Conservation (phyloP, 352 stramenopile genomes). For the Globisporangium nagaii region DNA sequence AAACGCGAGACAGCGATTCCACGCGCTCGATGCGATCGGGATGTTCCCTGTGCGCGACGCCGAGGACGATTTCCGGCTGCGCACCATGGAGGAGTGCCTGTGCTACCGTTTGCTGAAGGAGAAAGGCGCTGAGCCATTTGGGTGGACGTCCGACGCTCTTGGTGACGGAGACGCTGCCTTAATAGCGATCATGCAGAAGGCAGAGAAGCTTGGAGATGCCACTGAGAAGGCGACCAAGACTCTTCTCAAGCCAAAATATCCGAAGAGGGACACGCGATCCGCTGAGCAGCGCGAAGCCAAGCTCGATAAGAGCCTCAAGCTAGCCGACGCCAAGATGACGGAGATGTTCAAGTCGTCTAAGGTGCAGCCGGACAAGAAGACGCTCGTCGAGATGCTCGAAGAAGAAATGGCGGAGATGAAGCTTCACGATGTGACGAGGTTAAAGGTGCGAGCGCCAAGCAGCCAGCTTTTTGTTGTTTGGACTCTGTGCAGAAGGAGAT, state of each 20-base stretch:
- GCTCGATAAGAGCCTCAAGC: slow-evolving; percentile 13
- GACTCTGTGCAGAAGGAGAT: too few species aligned
- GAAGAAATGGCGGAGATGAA: slow-evolving; percentile 31
- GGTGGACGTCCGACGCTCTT: slow-evolving; percentile 27
- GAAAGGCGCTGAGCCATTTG: slow-evolving; percentile 24
- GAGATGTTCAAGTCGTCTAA: slow-evolving; percentile 26
- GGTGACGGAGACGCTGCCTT: slow-evolving; percentile 29
- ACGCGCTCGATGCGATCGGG: slow-evolving; percentile 48
- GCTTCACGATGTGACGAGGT: slow-evolving; percentile 10
- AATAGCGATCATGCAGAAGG: slow-evolving; percentile 32
- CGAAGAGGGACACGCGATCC: too few species aligned
- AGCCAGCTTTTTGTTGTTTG: not conserved
- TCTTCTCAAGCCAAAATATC: too few species aligned
- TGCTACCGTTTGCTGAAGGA: slow-evolving; percentile 53
- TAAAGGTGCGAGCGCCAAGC: too few species aligned
- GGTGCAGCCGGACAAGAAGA: slow-evolving; percentile 47
- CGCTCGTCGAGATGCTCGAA: slow-evolving; percentile 39
- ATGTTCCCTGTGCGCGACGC: slow-evolving; percentile 42
- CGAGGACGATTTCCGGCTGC: slow-evolving; percentile 18
- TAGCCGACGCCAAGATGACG: slow-evolving; percentile 19
- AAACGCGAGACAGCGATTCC: slow-evolving; percentile 45
- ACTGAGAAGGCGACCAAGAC: too few species aligned
- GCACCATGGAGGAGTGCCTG: slow-evolving; percentile 52
- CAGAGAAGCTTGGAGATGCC: slow-evolving; percentile 24
- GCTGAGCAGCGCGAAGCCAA: too few species aligned